Percentiles rank a stretch among this genome's conserved stretches.
Evolutionary conservation across 1,284 basidiomycete genomes (phyloP).

Genomic region (Farysia itapuensis): DNA sequence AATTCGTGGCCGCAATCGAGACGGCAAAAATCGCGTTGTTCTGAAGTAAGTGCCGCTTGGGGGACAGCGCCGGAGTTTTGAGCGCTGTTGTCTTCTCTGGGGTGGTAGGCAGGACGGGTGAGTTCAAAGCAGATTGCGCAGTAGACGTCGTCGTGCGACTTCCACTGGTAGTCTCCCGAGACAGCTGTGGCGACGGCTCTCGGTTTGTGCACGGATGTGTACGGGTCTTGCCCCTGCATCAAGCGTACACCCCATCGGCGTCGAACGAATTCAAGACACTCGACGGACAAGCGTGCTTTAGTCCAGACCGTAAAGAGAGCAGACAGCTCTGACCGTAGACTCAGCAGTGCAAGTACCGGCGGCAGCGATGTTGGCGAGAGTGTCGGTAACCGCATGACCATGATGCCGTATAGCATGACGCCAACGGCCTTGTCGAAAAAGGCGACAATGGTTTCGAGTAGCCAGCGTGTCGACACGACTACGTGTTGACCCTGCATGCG

Average conservation of each 20-base stretch:
- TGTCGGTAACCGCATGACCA: slow-evolving; percentile 37
- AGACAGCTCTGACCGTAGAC: slow-evolving; percentile 31
- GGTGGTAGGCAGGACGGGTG: slow-evolving; percentile 9
- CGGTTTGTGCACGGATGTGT: slow-evolving; percentile 8
- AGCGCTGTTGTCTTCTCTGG: too few relatives aligned
- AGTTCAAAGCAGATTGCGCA: slow-evolving; percentile 46
- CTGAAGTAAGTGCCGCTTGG: too few relatives aligned
- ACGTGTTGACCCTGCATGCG: slow-evolving; percentile 33
- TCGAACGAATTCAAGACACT: slow-evolving; percentile 44
- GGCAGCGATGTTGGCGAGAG: slow-evolving; percentile 41
- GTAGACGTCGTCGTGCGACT: slow-evolving; percentile 29
- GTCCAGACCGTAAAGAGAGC: slow-evolving; percentile 32
- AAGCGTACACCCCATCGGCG: slow-evolving; percentile 34
- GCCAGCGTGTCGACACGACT: slow-evolving; percentile 36
- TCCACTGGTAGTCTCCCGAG: slow-evolving; percentile 29
- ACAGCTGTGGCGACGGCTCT: slow-evolving; percentile 16
- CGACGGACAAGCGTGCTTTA: slow-evolving; percentile 24
- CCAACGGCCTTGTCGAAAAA: slow-evolving; percentile 36
- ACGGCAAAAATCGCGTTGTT: slow-evolving; percentile 20
- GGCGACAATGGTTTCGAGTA: slow-evolving; percentile 30
- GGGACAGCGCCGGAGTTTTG: too few relatives aligned
- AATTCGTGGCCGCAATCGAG: slow-evolving; percentile 45
- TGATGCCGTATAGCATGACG: slow-evolving; percentile 26
- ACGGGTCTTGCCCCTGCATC: slow-evolving; percentile 11
- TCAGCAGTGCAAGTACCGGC: slow-evolving; percentile 35